Evolutionary conservation across 257 asterid genomes (phyloP).

Genomic region (Haberlea rhodopensis): DNA sequence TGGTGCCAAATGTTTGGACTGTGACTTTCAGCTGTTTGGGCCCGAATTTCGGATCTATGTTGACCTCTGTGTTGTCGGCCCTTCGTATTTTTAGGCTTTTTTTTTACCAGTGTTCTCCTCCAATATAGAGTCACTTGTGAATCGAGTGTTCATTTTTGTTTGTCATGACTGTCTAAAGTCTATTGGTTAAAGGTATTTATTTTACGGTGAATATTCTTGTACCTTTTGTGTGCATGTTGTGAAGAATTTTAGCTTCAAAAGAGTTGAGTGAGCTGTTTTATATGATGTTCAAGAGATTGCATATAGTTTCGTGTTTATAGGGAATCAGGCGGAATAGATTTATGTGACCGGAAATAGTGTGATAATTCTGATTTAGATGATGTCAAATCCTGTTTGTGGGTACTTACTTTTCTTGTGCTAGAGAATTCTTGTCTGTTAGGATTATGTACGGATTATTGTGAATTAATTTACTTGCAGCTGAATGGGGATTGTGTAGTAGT

Average conservation of each 20-base stretch:
- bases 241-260: constrained; percentile 16
- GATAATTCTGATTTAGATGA: constrained; percentile 12
- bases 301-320: neutral
- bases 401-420: neutral
- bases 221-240: constrained; percentile 16
- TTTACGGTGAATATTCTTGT: constrained; percentile 5
- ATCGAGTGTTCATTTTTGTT: neutral
- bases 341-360: constrained; percentile 9
- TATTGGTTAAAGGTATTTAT: constrained; percentile 12
- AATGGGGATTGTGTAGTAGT: neutral
- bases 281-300: neutral
- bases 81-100: constrained; percentile 47
- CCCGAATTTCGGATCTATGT: constrained; percentile 61
- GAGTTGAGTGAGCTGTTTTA: constrained; percentile 2
- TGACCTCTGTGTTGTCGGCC: constrained; percentile 31
- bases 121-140: neutral
- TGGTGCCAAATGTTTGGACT: constrained; percentile 20
- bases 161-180: constrained; percentile 9
- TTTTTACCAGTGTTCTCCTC: constrained; percentile 4
- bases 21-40: constrained; percentile 37
- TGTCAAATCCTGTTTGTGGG: constrained; percentile 10
- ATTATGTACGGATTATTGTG: neutral
- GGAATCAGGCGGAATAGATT: constrained; percentile 10
- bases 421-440: no score
- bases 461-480: neutral